phyloP scores from a whole-genome alignment of 129 eudicot species.

The Pseudognaphalium luteoalbum region DNA sequence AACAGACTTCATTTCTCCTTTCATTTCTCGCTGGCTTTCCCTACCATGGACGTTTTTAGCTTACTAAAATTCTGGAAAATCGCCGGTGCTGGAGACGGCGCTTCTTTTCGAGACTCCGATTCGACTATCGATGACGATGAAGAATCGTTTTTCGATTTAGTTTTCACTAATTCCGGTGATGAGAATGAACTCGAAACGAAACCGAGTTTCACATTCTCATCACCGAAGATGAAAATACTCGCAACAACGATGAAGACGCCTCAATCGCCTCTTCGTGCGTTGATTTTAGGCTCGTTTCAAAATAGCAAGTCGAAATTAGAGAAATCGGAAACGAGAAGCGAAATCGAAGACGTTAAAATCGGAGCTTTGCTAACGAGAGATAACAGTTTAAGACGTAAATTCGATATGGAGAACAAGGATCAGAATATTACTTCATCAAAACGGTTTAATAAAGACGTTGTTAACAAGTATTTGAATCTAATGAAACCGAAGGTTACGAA shows the following conservation, averaged over 20 bases:
- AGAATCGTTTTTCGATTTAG: slow-evolving; percentile 82
- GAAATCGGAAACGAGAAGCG: slow-evolving; percentile 18
- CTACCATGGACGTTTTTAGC: slow-evolving; percentile 55
- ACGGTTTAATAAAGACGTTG: slow-evolving; percentile 41
- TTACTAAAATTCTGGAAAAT: slow-evolving; percentile 71
- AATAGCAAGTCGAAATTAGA: slow-evolving; percentile 30
- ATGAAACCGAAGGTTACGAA: slow-evolving; percentile 60
- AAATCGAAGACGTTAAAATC: slow-evolving; percentile 30
- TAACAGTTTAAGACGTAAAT: slow-evolving; percentile 55
- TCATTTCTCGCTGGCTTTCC: slow-evolving; percentile 42
- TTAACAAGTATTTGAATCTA: slow-evolving; percentile 52
- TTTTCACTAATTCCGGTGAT: slow-evolving; percentile 29
- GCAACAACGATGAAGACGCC: slow-evolving; percentile 36
- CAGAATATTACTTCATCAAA: slow-evolving; percentile 22
- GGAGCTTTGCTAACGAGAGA: slow-evolving; percentile 43
- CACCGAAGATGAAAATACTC: slow-evolving; percentile 34
- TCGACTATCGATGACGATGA: slow-evolving; percentile 44
- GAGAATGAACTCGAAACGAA: slow-evolving; percentile 8
- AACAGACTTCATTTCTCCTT: slow-evolving; percentile 3
- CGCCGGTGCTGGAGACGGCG: slow-evolving; percentile 26
- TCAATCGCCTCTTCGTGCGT: slow-evolving; percentile 50
- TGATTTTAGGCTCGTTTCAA: slow-evolving; percentile 48
- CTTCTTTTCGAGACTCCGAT: slow-evolving; percentile 18
- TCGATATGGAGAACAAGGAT: slow-evolving; percentile 34
- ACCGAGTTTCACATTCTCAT: slow-evolving; percentile 29